Evolutionary conservation across 805 yeast genomes (phyloP).

Genomic region (Priceomyces carsonii): DNA sequence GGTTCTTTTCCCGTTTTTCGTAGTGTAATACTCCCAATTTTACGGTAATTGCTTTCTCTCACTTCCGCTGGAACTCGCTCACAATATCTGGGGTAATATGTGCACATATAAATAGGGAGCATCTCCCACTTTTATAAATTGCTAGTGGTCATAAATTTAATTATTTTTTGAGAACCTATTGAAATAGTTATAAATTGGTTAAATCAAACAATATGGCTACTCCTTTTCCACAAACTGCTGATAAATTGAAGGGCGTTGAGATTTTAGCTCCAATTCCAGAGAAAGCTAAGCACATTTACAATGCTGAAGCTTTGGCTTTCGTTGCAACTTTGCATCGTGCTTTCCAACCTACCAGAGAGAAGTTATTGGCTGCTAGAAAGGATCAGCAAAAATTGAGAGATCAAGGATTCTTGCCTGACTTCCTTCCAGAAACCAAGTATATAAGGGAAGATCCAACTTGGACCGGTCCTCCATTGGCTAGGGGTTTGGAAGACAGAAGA

Average conservation of each 20-base stretch:
- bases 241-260: constrained; percentile 52
- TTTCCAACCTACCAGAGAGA: constrained; percentile 62
- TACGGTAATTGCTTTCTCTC: no score
- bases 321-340: constrained; percentile 73
- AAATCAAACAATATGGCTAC: constrained; percentile 25
- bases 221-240: constrained; percentile 48
- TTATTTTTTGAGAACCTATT: constrained; percentile 1
- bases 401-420: constrained; percentile 60
- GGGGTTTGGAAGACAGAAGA: constrained; percentile 72
- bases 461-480: constrained; percentile 74
- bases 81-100: constrained; percentile 13
- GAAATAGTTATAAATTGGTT: neutral
- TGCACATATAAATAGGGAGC: constrained; percentile 10
- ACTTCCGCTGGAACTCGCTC: constrained; percentile 16
- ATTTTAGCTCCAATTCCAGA: constrained; percentile 53
- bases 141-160: constrained; percentile 1
- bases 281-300: constrained; percentile 54
- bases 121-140: constrained; percentile 2
- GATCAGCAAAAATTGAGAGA: constrained; percentile 62
- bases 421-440: constrained; percentile 64
- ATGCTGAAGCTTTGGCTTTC: constrained; percentile 64
- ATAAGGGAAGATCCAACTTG: constrained; percentile 74
- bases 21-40: no score
- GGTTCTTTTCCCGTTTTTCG: no score
- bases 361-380: constrained; percentile 62